A percentile compares a stretch with the other conserved stretches of the same genome.
These are phyloP conservation scores for Chlamydomonas sp. DNA, from an alignment of 139 green algal genomes.

Conservation along the genomic window DNA sequence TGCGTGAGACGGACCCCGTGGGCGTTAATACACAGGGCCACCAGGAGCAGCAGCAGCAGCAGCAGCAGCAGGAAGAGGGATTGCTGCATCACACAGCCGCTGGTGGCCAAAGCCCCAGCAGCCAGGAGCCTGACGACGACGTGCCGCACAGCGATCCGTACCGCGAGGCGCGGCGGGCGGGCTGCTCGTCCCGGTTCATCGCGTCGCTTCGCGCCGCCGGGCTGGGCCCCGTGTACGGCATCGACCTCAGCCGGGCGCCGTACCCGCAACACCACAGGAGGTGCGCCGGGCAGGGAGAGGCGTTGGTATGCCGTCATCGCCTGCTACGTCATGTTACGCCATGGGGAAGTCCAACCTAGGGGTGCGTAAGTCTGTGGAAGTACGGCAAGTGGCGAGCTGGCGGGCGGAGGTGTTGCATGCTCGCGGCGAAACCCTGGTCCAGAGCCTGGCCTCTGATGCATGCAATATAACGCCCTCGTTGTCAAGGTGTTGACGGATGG, in stretches of 20 bases:
- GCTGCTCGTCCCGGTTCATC: not conserved
- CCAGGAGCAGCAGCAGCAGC: not conserved
- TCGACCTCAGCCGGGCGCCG: slow-evolving; percentile 14
- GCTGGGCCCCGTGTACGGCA: slow-evolving; percentile 20
- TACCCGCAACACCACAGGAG: slow-evolving; percentile 24
- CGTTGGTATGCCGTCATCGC: no score
- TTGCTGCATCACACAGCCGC: no score
- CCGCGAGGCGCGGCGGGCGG: no score
- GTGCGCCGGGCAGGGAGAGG: not conserved
- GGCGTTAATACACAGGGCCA: not conserved
- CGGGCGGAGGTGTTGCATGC: no score
- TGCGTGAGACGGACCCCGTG: not conserved
- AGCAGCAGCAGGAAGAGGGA: not conserved
- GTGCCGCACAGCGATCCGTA: not conserved
- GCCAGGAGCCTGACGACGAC: not conserved
- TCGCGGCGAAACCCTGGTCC: no score
- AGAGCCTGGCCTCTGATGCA: no score
- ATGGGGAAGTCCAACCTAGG: no score
- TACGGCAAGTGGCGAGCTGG: no score
- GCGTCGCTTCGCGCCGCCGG: not conserved
- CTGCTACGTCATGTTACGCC: no score
- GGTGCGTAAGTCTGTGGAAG: no score
- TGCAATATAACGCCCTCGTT: no score
- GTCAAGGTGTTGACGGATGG: no score
- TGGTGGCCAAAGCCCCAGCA: not conserved